Evolutionary conservation across 1,284 basidiomycete species (phyloP).

Genomic region (Sutorius eximius): DNA sequence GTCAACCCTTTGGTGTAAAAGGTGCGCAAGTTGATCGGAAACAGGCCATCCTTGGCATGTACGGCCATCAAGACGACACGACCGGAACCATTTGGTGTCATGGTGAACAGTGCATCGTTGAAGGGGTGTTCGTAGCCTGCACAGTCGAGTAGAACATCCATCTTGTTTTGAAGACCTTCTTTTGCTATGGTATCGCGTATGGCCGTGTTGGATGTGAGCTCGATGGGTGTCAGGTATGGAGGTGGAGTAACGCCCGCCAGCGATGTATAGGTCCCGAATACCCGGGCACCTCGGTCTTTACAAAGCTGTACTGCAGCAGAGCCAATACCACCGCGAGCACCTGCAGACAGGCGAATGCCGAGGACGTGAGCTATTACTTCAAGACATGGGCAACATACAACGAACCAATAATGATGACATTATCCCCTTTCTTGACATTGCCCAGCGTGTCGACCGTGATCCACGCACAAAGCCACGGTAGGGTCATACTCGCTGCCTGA

Average conservation of each 20-base stretch:
- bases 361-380: neutral
- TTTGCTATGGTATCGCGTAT: conserved; percentile 32
- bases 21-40: conserved; percentile 31
- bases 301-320: conserved; percentile 37
- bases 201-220: conserved; percentile 30
- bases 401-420: conserved; percentile 35
- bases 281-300: conserved; percentile 30
- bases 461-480: conserved; percentile 39
- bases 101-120: conserved; percentile 36
- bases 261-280: conserved; percentile 39
- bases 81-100: conserved; percentile 34
- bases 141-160: conserved; percentile 37
- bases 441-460: conserved; percentile 38
- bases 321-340: conserved; percentile 38
- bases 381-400: neutral
- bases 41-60: conserved; percentile 34
- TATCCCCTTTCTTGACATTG: conserved; percentile 34
- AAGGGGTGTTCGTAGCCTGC: conserved; percentile 36
- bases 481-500: conserved; percentile 36
- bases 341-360: conserved; percentile 11
- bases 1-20: conserved; percentile 36
- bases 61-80: conserved; percentile 38
- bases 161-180: conserved; percentile 31
- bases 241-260: conserved; percentile 24
- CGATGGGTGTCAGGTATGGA: conserved; percentile 33